phyloP scores from a whole-genome alignment of 192 early-diverging fungal genomes.

The Backusella westeae region DNA sequence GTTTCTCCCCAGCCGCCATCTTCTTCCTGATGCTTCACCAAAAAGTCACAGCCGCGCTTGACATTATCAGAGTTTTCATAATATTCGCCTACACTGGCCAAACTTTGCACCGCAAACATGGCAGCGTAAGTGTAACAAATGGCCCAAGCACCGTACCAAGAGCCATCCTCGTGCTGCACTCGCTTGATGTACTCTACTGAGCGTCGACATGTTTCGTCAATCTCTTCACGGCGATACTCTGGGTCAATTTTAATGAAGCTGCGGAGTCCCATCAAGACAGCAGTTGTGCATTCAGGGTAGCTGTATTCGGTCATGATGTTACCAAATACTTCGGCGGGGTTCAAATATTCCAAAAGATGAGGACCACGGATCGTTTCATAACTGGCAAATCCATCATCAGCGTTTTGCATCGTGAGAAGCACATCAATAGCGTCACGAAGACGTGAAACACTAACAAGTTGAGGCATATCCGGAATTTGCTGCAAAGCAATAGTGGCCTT shows the following conservation, averaged over 20 bases:
- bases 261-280: conserved; percentile 82
- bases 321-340: conserved; percentile 98
- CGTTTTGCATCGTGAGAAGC: conserved; percentile 90
- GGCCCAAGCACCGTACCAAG: conserved; percentile 96
- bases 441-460: conserved; percentile 67
- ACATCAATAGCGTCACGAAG: conserved; percentile 87
- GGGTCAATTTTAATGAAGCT: conserved; percentile 76
- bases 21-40: conserved; percentile 79
- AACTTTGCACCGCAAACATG: conserved; percentile 86
- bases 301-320: conserved; percentile 97
- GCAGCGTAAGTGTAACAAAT: conserved; percentile 97
- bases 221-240: conserved; percentile 77
- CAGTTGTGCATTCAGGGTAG: conserved; percentile 97
- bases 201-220: conserved; percentile 52
- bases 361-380: conserved; percentile 88
- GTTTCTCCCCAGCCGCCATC: conserved; percentile 99
- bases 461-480: conserved; percentile 49
- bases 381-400: conserved; percentile 87
- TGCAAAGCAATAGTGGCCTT: conserved; percentile 80
- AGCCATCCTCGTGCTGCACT: conserved; percentile 77
- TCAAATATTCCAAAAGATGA: conserved; percentile 79
- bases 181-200: conserved; percentile 76
- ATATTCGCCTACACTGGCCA: conserved; percentile 78
- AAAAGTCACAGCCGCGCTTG: conserved; percentile 84
- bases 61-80: conserved; percentile 69